These are phyloP conservation scores for Rhizoclosmatium globosum DNA, from an alignment of 192 early-diverging fungal species.

Conservation along the genomic window DNA sequence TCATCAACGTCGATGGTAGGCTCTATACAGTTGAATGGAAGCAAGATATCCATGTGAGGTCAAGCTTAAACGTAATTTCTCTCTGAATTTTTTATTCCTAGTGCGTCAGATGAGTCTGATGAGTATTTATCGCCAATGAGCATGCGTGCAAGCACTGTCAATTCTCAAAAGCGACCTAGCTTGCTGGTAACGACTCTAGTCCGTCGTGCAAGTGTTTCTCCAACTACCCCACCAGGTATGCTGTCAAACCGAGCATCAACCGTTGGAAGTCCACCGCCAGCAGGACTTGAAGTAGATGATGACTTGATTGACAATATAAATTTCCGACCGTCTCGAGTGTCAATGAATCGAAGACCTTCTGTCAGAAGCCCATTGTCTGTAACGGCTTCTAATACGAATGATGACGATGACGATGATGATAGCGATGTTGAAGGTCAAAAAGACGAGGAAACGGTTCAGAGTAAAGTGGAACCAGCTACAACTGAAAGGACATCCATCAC, in stretches of 20 bases:
- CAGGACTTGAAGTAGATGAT: background rate
- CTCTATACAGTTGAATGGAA: conserved; percentile 2
- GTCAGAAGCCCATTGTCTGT: conserved; percentile 19
- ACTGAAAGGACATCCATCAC: no score
- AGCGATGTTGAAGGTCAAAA: background rate
- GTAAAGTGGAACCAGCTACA: no score
- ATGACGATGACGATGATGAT: conserved; percentile 1
- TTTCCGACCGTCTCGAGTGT: background rate
- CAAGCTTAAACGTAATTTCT: background rate
- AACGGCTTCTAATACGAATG: background rate
- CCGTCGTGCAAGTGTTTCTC: conserved; percentile 21
- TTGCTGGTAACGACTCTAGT: conserved; percentile 17
- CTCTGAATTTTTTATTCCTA: background rate
- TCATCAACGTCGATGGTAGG: background rate
- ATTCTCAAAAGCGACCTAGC: background rate
- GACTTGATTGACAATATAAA: conserved; percentile 23
- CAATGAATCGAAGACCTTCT: background rate
- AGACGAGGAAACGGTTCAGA: background rate
- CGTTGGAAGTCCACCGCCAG: background rate
- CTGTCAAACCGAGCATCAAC: background rate
- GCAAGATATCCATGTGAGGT: conserved; percentile 1
- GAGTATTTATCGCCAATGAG: background rate
- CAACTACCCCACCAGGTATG: background rate
- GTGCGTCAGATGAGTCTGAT: conserved; percentile 9
- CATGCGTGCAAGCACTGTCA: background rate